Conservation (phyloP, 768 basidiomycete genomes). For the Tylopilus plumbeoviolaceoides region DNA sequence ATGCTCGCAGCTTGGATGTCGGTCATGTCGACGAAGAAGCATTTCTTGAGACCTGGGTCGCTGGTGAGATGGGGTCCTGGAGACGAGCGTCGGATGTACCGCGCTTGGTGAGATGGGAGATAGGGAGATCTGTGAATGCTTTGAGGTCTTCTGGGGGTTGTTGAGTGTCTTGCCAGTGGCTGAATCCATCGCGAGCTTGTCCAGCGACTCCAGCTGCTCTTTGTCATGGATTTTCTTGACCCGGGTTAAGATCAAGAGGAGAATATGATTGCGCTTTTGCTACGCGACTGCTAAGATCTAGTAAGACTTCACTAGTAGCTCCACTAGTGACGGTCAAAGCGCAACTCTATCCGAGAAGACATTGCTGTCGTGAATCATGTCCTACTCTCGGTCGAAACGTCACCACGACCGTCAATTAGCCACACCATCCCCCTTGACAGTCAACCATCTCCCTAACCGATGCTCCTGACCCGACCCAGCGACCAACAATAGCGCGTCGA, state of each 20-base stretch:
- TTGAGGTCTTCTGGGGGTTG: slow-evolving; percentile 43
- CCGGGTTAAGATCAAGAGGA: too few relatives aligned
- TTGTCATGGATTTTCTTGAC: slow-evolving; percentile 17
- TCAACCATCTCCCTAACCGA: slow-evolving; percentile 85
- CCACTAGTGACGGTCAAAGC: too few relatives aligned
- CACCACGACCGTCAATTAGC: slow-evolving; percentile 68
- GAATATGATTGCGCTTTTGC: too few relatives aligned
- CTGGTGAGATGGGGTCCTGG: too few relatives aligned
- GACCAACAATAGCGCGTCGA: slow-evolving; percentile 54
- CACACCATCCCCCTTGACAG: slow-evolving; percentile 62
- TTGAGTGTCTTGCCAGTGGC: too few relatives aligned
- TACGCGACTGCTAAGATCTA: too few relatives aligned
- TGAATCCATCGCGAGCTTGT: slow-evolving; percentile 43
- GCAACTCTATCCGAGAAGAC: too few relatives aligned
- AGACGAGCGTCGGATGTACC: slow-evolving; percentile 37
- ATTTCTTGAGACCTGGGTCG: too few relatives aligned
- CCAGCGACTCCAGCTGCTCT: slow-evolving; percentile 48
- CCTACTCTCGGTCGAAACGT: slow-evolving; percentile 40
- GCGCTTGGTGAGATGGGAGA: slow-evolving; percentile 72
- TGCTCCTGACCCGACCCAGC: slow-evolving; percentile 87
- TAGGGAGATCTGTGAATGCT: slow-evolving; percentile 69
- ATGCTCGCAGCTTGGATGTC: slow-evolving; percentile 66
- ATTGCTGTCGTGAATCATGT: background rate
- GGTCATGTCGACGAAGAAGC: too few relatives aligned
- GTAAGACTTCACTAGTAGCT: too few relatives aligned